Percentiles rank a stretch among this genome's conserved stretches.
phyloP scores from a whole-genome alignment of 495 filamentous ascomycete species.

The Lentithecium fluviatile region DNA sequence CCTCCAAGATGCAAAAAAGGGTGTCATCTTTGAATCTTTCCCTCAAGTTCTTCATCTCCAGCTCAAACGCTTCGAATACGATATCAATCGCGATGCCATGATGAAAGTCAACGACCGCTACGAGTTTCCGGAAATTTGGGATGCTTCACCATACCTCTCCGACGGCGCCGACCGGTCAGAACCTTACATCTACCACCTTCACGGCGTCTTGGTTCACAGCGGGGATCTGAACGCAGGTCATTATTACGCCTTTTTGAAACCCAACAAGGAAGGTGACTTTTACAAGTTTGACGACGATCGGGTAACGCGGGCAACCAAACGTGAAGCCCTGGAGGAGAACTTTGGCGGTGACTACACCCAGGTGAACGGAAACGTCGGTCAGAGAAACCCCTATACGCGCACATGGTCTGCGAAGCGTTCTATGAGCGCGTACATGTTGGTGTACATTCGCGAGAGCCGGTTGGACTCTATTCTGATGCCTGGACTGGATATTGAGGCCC shows the following conservation, averaged over 20 bases:
- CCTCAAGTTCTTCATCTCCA: slow-evolving; percentile 94
- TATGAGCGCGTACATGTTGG: slow-evolving; percentile 94
- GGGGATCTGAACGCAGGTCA: slow-evolving; percentile 97
- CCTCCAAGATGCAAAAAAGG: slow-evolving; percentile 94
- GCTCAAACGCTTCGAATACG: slow-evolving; percentile 97
- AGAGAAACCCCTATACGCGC: slow-evolving; percentile 66
- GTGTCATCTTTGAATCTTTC: slow-evolving; percentile 94
- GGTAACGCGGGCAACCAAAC: slow-evolving; percentile 86
- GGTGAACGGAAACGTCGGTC: slow-evolving; percentile 56
- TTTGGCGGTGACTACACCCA: slow-evolving; percentile 82
- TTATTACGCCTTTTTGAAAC: slow-evolving; percentile 97
- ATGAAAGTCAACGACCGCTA: slow-evolving; percentile 99
- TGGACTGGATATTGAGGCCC: slow-evolving; percentile 72
- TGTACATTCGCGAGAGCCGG: slow-evolving; percentile 87
- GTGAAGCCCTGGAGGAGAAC: slow-evolving; percentile 93
- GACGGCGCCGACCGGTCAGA: slow-evolving; percentile 84
- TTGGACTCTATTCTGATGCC: slow-evolving; percentile 76
- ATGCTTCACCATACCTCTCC: slow-evolving; percentile 84
- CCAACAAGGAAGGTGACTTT: slow-evolving; percentile 86
- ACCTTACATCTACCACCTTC: slow-evolving; percentile 84
- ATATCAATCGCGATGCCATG: slow-evolving; percentile 92
- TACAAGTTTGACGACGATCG: slow-evolving; percentile 97
- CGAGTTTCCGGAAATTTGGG: slow-evolving; percentile 92
- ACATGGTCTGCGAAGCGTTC: slow-evolving; percentile 67
- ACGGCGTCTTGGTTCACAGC: slow-evolving; percentile 94